These are phyloP conservation scores for Erodium maritimum DNA, from an alignment of 345 rosid genomes.

Conservation along the genomic window DNA sequence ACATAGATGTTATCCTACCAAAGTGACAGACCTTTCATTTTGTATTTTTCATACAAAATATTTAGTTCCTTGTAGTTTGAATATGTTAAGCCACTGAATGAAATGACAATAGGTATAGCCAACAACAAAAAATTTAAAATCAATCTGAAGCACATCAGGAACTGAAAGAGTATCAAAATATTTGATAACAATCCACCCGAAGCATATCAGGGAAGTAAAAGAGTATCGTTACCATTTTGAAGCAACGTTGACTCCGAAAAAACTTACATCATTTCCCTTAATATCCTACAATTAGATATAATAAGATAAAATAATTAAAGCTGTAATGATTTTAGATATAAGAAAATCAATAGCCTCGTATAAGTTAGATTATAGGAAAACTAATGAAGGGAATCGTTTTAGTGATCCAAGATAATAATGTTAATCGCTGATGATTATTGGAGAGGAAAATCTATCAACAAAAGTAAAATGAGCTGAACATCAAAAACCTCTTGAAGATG, in stretches of 20 bases:
- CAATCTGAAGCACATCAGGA: too few relatives aligned
- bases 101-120: too few relatives aligned
- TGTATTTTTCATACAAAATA: slow-evolving; percentile 65
- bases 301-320: slow-evolving; percentile 5
- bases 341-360: not conserved
- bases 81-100: slow-evolving; percentile 63
- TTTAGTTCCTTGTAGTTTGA: slow-evolving; percentile 87
- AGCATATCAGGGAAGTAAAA: not conserved
- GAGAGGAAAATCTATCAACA: too few relatives aligned
- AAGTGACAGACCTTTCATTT: slow-evolving; percentile 47
- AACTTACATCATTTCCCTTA: slow-evolving; percentile 60
- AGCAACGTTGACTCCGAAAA: slow-evolving; percentile 80
- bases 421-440: not conserved
- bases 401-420: too few relatives aligned
- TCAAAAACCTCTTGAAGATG: not conserved
- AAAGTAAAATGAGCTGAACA: not conserved
- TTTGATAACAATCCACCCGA: not conserved
- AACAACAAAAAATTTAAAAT: slow-evolving; percentile 5
- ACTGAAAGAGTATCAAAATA: too few relatives aligned
- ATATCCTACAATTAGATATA: slow-evolving; percentile 53
- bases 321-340: not conserved
- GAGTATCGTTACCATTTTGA: slow-evolving; percentile 61
- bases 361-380: too few relatives aligned
- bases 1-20: slow-evolving; percentile 3
- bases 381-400: too few relatives aligned